Evolutionary conservation across 2,329 filamentous ascomycete genomes (phyloP).

Genomic region (Sphaceloma murrayae): DNA sequence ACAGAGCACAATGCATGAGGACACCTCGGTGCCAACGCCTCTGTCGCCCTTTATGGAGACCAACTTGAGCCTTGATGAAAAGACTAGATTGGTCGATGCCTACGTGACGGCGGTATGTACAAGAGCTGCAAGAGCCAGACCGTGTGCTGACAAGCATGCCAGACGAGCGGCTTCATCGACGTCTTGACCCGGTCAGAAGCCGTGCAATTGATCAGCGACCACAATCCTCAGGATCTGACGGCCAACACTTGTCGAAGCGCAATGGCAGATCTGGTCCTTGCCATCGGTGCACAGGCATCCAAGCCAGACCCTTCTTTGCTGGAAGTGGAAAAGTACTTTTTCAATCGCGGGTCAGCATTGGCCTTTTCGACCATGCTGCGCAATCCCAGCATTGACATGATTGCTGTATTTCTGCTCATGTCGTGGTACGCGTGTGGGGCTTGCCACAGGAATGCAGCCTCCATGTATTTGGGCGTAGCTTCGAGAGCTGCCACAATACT

Average conservation of each 20-base stretch:
- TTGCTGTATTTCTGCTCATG: conserved; percentile 47
- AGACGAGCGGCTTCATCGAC: conserved; percentile 37
- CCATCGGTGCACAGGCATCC: conserved; percentile 45
- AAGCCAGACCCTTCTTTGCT: conserved; percentile 5
- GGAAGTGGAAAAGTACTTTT: conserved; percentile 32
- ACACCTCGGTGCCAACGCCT: conserved; percentile 3
- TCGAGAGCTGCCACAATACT: conserved; percentile 48
- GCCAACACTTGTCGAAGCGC: conserved; percentile 25
- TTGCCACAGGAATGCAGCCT: conserved; percentile 51
- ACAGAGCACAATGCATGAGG: conserved; percentile 47
- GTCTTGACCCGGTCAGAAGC: conserved; percentile 27
- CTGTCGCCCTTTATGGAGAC: conserved; percentile 21
- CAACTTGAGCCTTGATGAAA: conserved; percentile 26
- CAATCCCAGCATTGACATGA: conserved; percentile 45
- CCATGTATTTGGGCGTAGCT: conserved; percentile 54
- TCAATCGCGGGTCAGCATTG: conserved; percentile 40
- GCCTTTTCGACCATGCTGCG: conserved; percentile 45
- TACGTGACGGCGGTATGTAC: conserved; percentile 29
- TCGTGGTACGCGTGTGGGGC: conserved; percentile 51
- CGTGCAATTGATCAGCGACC: conserved; percentile 1
- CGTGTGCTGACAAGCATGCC: conserved; percentile 22
- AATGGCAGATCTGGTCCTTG: conserved; percentile 39
- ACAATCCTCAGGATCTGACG: conserved; percentile 12
- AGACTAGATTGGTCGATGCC: conserved; percentile 27
- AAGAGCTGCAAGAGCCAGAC: conserved; percentile 12